Base-by-base conservation (phyloP, 108 stramenopile species). In the Cylindrotheca closterium region DNA sequence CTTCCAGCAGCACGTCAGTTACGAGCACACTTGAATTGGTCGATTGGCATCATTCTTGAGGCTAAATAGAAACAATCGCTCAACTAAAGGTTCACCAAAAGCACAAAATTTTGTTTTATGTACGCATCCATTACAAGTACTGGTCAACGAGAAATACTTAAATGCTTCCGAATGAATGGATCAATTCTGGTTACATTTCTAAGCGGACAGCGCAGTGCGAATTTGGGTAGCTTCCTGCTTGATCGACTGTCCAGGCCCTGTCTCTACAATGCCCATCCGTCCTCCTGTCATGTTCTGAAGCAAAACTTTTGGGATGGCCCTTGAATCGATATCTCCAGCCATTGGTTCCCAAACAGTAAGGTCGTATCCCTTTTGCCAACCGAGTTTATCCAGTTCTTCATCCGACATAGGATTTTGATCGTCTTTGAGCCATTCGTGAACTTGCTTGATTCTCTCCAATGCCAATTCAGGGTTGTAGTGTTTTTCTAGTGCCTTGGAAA, bases 1-100 rank as follows among this genome's bases (percentile, higher is more conserved):
- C 80, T 93, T 64, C 88, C 91, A 4, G 95, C 97, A 17, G 97
- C 95, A 0, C 68, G 95, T 32, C 90, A 95, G 64, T 67, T 97
- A 21, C 71, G 91, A 49, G 83, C 86, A 19, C 83, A 88, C 60
- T 65, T 91, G 53, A 91, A 91, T 60, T 91, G 84, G 83, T 74
- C 85, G 7, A 80, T 83, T 12, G 68, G 58, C 12, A 75, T 49
- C 31, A 71, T 78, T 50, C 59, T 78, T n/a, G 47, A 42, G n/a
- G n/a, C n/a, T n/a, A n/a, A n/a, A n/a, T n/a, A n/a, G n/a, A 55
- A 28, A 53, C 56, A 64, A 45, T n/a, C n/a, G n/a, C n/a, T n/a
- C n/a, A n/a, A n/a, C n/a, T n/a, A n/a, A n/a, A n/a, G n/a, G n/a
- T n/a, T n/a, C n/a, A n/a, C n/a, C n/a, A n/a, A n/a, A n/a, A n/a